Base-by-base conservation (phyloP, 495 filamentous ascomycete species). In the Podospora tetraspora region DNA sequence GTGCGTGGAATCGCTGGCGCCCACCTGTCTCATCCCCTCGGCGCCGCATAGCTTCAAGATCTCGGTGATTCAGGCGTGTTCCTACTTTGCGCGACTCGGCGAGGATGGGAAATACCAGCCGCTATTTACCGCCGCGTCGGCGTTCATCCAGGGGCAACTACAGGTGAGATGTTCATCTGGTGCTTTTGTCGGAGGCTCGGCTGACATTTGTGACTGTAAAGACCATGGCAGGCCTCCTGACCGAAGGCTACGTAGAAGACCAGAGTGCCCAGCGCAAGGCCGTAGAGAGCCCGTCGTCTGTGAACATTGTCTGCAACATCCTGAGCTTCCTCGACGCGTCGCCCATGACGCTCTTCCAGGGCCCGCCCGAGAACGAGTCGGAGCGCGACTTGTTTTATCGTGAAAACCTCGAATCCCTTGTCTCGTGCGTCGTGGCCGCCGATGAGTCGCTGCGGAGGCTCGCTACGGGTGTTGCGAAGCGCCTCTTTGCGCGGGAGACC, bases 11-110 rank as follows among this genome's bases (percentile, higher is more conserved):
- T 79, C 78, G 29, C 76, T 89, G 29, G 79, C 83, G 8, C 81
- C 83, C 43, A 71, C 79, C 19, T 89, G 87, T 64, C 78, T 89
- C 58, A 78, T 83, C 59, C 73, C 82, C 30, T 84, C 79, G 52
- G 79, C 86, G 8, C 86, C 87, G n/a, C 78, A 83, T 52, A 79
- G 79, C 32, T 88, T 87, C 75, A 88, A 87, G 74, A 83, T 89
- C 62, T 82, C 86, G 8, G 79, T 86, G 7, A 85, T 89, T 52
- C 84, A 86, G 69, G 82, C 81, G 5, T 86, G 84, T 69, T 83
- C 83, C 25, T 80, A 87, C 69, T 84, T 86, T 77, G 84, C 83
- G 29, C 78, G 83, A 68, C 78, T 84, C 69, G 77, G 77, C 25
- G 80, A 84, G 60, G 73, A 82, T 30, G 77, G 81, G 23, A 75